These are phyloP conservation scores for Glebionis coronaria DNA, from an alignment of 129 eudicot species.

Conservation along the genomic window DNA sequence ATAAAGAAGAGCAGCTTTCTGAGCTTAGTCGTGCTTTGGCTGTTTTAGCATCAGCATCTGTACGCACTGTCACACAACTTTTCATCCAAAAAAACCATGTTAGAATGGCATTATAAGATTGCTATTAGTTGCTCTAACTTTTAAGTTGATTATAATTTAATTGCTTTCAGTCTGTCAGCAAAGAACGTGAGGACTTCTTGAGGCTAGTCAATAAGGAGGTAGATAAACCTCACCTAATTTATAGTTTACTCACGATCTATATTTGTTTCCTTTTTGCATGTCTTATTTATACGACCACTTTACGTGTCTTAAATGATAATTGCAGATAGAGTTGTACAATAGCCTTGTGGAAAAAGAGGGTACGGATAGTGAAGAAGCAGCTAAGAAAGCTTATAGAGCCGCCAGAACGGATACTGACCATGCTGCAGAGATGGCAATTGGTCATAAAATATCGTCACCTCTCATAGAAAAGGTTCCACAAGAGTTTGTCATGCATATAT, in stretches of 20 bases:
- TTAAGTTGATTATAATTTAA: slow-evolving; percentile 14
- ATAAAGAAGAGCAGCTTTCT: slow-evolving; percentile 52
- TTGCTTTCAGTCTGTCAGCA: slow-evolving; percentile 51
- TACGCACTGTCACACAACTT: slow-evolving; percentile 18
- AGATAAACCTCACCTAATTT: background rate
- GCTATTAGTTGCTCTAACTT: background rate
- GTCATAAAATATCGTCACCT: slow-evolving; percentile 50
- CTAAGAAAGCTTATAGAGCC: slow-evolving; percentile 70
- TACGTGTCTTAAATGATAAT: background rate
- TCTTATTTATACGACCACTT: background rate
- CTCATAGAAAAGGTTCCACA: slow-evolving; percentile 50
- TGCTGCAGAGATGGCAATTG: slow-evolving; percentile 38
- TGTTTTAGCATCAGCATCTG: slow-evolving; percentile 67
- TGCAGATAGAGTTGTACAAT: slow-evolving; percentile 61
- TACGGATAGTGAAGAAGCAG: slow-evolving; percentile 44
- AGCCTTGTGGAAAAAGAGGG: slow-evolving; percentile 70
- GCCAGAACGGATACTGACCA: slow-evolving; percentile 50
- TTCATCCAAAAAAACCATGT: background rate
- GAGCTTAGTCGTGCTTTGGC: slow-evolving; percentile 60
- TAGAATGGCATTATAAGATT: background rate
- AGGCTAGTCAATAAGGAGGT: slow-evolving; percentile 62
- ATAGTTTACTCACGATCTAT: background rate
- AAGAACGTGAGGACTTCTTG: slow-evolving; percentile 62
- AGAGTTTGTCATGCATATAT: background rate
- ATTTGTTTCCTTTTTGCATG: background rate